These are phyloP conservation scores for Elongisporangium senticosum DNA, from an alignment of 352 stramenopile species.

Conservation along the genomic window DNA sequence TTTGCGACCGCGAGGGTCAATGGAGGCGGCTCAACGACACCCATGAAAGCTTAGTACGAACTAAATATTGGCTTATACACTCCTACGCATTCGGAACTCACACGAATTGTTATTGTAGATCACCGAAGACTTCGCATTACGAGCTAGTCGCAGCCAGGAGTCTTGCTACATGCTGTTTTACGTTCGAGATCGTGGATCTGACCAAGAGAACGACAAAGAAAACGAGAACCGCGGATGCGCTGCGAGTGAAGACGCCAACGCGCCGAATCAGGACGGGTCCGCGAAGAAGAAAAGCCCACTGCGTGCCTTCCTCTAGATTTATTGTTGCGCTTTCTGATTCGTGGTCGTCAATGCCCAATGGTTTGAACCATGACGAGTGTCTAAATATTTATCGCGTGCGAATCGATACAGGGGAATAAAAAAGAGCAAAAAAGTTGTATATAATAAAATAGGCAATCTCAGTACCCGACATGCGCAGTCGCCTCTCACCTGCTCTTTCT, in stretches of 20 bases:
- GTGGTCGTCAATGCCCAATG: background rate
- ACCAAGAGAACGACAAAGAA: conserved; percentile 52
- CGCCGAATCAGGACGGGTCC: background rate
- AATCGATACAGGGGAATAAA: conserved; percentile 3
- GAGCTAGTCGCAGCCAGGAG: conserved; percentile 69
- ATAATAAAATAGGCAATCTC: background rate
- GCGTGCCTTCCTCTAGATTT: conserved; percentile 29
- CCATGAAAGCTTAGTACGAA: conserved; percentile 62
- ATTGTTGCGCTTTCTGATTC: background rate
- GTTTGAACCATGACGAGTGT: background rate
- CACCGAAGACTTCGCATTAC: conserved; percentile 66
- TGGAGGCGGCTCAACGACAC: conserved; percentile 84
- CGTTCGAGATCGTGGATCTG: conserved; percentile 23
- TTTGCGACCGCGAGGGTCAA: conserved; percentile 36
- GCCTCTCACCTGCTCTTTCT: too few relatives aligned
- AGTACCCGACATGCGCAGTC: too few relatives aligned
- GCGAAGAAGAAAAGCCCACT: conserved; percentile 8
- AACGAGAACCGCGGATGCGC: conserved; percentile 26
- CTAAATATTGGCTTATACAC: background rate
- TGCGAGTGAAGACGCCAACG: conserved; percentile 1
- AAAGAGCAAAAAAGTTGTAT: conserved; percentile 7
- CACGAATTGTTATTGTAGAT: conserved; percentile 32
- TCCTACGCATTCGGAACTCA: background rate
- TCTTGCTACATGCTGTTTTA: conserved; percentile 90
- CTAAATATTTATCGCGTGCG: conserved; percentile 7